phyloP scores from a whole-genome alignment of 2,329 filamentous ascomycete genomes.

The Didymella keratinophila region DNA sequence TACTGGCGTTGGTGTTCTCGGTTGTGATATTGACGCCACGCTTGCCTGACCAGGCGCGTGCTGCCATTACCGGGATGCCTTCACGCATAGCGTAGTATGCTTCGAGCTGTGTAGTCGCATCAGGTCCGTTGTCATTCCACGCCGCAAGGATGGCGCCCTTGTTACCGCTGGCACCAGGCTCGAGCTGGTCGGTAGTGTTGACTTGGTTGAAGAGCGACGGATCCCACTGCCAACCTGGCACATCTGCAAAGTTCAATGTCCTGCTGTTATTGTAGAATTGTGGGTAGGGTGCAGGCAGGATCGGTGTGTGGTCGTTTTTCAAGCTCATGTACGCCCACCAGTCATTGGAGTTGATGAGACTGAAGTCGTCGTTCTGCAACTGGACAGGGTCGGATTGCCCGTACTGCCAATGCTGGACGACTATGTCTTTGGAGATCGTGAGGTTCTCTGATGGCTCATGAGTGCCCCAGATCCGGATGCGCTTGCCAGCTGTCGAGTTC shows the following conservation, averaged over 20 bases:
- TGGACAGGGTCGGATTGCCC: constrained; percentile 57
- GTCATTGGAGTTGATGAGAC: constrained; percentile 58
- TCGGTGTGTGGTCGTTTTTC: constrained; percentile 61
- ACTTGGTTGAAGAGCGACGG: constrained; percentile 56
- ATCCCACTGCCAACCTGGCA: constrained; percentile 56
- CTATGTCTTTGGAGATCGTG: constrained; percentile 51
- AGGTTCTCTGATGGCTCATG: constrained; percentile 53
- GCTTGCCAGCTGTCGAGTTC: constrained; percentile 41
- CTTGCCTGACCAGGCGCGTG: constrained; percentile 54
- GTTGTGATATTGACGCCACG: constrained; percentile 46
- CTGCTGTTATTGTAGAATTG: constrained; percentile 58
- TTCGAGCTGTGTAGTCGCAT: constrained; percentile 59
- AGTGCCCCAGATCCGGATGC: constrained; percentile 53
- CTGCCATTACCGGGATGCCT: constrained; percentile 55
- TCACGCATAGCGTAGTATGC: constrained; percentile 58
- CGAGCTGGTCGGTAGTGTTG: constrained; percentile 53
- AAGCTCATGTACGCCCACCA: constrained; percentile 65
- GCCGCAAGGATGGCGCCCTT: constrained; percentile 52
- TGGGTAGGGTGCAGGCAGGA: constrained; percentile 56
- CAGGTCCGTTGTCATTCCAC: constrained; percentile 60
- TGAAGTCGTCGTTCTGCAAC: constrained; percentile 51
- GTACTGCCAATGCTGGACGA: constrained; percentile 60
- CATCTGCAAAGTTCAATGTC: constrained; percentile 56
- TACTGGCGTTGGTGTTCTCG: constrained; percentile 39
- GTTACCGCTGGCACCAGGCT: constrained; percentile 39